A percentile compares a stretch with the other conserved stretches of the same genome.
Conservation (phyloP, 2,329 filamentous ascomycete genomes). For the Truncatella angustata region DNA sequence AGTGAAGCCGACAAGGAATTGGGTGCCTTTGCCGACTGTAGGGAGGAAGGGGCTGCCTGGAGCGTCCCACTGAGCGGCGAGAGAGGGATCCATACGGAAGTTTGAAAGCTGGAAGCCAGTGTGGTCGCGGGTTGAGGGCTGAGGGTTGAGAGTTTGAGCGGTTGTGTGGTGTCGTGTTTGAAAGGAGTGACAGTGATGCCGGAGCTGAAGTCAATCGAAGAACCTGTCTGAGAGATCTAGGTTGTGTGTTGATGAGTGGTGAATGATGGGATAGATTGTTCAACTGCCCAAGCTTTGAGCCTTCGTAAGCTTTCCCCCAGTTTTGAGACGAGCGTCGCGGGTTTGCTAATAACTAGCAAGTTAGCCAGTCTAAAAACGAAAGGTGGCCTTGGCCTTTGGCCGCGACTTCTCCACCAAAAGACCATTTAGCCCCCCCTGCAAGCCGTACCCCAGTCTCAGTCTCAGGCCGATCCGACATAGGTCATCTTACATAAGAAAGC, state of each 20-base stretch:
- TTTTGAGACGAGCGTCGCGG: no score
- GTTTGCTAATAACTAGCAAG: no score
- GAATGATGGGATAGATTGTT: no score
- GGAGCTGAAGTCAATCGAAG: not conserved
- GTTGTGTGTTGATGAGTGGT: no score
- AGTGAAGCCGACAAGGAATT: slow-evolving; percentile 77
- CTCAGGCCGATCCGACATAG: not conserved
- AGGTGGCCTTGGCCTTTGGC: not conserved
- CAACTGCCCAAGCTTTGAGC: no score
- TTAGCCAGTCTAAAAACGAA: no score
- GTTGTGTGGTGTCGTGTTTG: not conserved
- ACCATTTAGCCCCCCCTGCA: no score
- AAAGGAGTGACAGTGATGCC: not conserved
- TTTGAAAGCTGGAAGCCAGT: not conserved
- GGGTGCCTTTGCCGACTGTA: slow-evolving; percentile 73
- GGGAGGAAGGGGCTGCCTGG: slow-evolving; percentile 82
- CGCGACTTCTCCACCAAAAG: not conserved
- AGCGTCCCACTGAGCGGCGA: slow-evolving; percentile 91
- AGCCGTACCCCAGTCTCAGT: not conserved
- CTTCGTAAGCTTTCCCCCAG: no score
- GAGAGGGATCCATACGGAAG: slow-evolving; percentile 70
- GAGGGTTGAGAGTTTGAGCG: no score
- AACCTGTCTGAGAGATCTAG: no score
- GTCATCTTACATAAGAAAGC: not conserved
- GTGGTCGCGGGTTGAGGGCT: no score